phyloP scores from a whole-genome alignment of 2,329 filamentous ascomycete species.

The Venturia carpophila region DNA sequence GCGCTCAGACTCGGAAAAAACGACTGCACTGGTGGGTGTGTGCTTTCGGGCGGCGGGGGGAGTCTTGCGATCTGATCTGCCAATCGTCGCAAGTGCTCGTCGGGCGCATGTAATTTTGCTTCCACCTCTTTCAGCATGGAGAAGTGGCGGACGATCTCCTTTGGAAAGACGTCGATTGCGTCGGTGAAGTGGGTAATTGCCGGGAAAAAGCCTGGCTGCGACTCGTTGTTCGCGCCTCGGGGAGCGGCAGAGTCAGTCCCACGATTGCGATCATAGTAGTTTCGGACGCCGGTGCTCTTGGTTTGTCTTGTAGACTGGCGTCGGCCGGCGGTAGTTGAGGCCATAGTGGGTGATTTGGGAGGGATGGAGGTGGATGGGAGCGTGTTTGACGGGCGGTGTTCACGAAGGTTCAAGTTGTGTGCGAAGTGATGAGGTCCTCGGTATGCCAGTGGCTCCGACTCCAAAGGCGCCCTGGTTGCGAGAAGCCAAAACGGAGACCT shows the following conservation, averaged over 20 bases:
- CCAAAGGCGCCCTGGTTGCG: too few relatives aligned
- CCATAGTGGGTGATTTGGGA: neutral
- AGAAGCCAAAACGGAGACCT: too few relatives aligned
- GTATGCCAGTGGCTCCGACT: too few relatives aligned
- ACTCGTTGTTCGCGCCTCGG: constrained; percentile 24
- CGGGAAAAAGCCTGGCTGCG: constrained; percentile 50
- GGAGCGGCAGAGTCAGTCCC: constrained; percentile 24
- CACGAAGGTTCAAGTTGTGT: neutral
- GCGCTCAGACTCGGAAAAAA: constrained; percentile 26
- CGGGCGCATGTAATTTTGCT: constrained; percentile 85
- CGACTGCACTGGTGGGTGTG: constrained; percentile 19
- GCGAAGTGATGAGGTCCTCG: neutral
- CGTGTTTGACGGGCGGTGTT: neutral
- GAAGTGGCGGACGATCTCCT: constrained; percentile 91
- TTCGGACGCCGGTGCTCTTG: constrained; percentile 39
- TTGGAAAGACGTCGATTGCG: constrained; percentile 82
- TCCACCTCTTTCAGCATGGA: constrained; percentile 96
- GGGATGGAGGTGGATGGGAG: neutral
- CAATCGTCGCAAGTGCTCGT: constrained; percentile 71
- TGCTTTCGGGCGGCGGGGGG: constrained; percentile 35
- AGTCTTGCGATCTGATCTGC: constrained; percentile 53
- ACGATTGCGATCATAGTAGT: constrained; percentile 44
- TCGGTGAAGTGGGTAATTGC: constrained; percentile 75
- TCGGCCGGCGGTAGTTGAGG: constrained; percentile 19
- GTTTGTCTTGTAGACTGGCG: constrained; percentile 40